These are phyloP conservation scores for Cutaneotrichosporon sp. DNA, from an alignment of 1,284 basidiomycete genomes.

Conservation along the genomic window DNA sequence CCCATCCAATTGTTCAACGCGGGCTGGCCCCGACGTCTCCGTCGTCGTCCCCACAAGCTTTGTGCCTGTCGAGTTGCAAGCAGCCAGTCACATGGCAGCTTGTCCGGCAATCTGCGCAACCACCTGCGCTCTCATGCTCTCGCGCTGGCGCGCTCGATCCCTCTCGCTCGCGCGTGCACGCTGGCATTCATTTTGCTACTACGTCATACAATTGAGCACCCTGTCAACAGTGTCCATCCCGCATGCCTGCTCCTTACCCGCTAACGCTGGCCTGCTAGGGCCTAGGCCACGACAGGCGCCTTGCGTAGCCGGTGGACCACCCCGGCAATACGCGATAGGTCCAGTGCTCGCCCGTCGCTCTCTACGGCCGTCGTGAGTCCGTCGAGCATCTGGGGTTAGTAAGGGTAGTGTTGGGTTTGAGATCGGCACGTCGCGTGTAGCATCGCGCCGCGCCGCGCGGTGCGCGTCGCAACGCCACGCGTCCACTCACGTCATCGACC, in stretches of 20 bases:
- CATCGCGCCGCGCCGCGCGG: neutral
- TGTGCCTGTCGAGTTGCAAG: too few relatives aligned
- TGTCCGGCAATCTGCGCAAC: neutral
- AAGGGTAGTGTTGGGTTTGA: neutral
- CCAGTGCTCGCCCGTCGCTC: conserved; percentile 75
- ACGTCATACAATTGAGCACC: neutral
- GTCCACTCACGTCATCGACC: conserved; percentile 74
- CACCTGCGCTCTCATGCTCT: neutral
- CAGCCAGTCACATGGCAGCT: neutral
- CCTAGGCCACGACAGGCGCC: conserved; percentile 6
- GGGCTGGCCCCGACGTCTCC: too few relatives aligned
- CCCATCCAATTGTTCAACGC: too few relatives aligned
- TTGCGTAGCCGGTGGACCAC: conserved; percentile 58
- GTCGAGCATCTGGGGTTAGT: conserved; percentile 65
- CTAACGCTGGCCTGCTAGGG: neutral
- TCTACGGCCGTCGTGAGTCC: conserved; percentile 82
- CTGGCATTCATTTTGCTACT: too few relatives aligned
- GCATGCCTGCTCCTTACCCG: neutral
- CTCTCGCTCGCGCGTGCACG: neutral
- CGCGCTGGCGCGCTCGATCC: neutral
- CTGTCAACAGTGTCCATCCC: neutral
- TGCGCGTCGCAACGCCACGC: neutral
- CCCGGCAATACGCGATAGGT: conserved; percentile 76
- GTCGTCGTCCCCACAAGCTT: too few relatives aligned
- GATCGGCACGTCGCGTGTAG: neutral